phyloP scores from a whole-genome alignment of 129 eudicot genomes.

The Artemisia tridentata region DNA sequence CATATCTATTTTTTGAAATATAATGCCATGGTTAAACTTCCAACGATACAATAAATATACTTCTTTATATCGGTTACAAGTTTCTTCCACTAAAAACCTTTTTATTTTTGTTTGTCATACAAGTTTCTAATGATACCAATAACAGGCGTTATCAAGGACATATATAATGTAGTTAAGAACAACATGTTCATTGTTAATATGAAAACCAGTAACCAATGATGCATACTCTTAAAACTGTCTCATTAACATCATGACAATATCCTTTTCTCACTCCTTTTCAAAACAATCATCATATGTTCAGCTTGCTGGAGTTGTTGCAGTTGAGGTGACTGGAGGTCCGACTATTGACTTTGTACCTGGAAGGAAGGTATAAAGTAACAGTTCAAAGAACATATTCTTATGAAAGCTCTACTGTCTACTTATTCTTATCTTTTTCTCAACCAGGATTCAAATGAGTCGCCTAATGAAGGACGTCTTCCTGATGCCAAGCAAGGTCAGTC shows the following conservation, averaged over 20 bases:
- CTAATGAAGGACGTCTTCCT: conserved; percentile 96
- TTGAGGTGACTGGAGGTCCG: conserved; percentile 98
- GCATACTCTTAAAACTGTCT: neutral
- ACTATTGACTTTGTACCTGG: conserved; percentile 77
- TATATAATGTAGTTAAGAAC: too few relatives aligned
- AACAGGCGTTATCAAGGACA: too few relatives aligned
- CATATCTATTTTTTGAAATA: neutral
- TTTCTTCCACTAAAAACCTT: neutral
- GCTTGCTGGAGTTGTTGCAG: conserved; percentile 99
- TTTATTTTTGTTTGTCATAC: neutral
- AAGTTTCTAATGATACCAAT: neutral
- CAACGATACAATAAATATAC: neutral
- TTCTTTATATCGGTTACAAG: neutral
- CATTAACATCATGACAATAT: neutral
- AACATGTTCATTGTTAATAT: too few relatives aligned
- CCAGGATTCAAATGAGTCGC: conserved; percentile 65
- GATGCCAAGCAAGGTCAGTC: conserved; percentile 80
- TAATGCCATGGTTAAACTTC: neutral
- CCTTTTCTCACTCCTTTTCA: conserved; percentile 1
- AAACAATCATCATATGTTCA: conserved; percentile 31
- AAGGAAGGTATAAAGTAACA: conserved; percentile 58
- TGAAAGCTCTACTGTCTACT: neutral
- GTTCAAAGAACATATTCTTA: neutral
- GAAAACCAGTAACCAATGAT: neutral
- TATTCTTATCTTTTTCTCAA: conserved; percentile 12